Percentiles rank a stretch among this genome's conserved stretches.
Conservation (phyloP, 2,329 filamentous ascomycete genomes). For the Arthrobotrys musiformis region DNA sequence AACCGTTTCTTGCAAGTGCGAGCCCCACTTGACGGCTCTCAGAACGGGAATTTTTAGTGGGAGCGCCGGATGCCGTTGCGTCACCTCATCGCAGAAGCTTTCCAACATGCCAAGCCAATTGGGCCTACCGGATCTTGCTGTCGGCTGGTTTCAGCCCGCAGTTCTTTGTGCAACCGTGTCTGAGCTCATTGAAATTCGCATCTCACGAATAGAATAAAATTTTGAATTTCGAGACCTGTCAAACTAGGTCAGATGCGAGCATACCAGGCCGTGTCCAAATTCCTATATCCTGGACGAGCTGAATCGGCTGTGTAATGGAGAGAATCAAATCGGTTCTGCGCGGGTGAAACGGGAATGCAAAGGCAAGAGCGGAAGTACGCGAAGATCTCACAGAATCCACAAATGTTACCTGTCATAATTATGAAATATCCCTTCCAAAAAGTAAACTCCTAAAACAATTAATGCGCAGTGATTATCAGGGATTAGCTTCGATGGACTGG, state of each 20-base stretch:
- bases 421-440: too few species aligned
- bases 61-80: slow-evolving; percentile 32
- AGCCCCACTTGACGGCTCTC: slow-evolving; percentile 43
- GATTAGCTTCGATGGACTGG: not conserved
- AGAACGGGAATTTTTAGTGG: slow-evolving; percentile 31
- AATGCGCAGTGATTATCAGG: slow-evolving; percentile 17
- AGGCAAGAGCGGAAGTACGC: slow-evolving; percentile 54
- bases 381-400: slow-evolving; percentile 32
- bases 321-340: slow-evolving; percentile 38
- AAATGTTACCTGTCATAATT: slow-evolving; percentile 50
- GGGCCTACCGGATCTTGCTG: slow-evolving; percentile 18
- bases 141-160: slow-evolving; percentile 35
- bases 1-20: slow-evolving; percentile 8
- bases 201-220: not conserved
- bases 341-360: slow-evolving; percentile 56
- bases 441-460: not conserved
- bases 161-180: slow-evolving; percentile 10
- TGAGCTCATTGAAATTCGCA: slow-evolving; percentile 26
- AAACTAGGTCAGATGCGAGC: slow-evolving; percentile 29
- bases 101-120: slow-evolving; percentile 30
- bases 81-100: slow-evolving; percentile 41
- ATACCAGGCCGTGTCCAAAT: not conserved
- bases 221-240: not conserved
- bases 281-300: slow-evolving; percentile 36
- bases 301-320: slow-evolving; percentile 26